These are phyloP conservation scores for Pseudofabraea citricarpa DNA, from an alignment of 2,329 filamentous ascomycete species.

Conservation along the genomic window DNA sequence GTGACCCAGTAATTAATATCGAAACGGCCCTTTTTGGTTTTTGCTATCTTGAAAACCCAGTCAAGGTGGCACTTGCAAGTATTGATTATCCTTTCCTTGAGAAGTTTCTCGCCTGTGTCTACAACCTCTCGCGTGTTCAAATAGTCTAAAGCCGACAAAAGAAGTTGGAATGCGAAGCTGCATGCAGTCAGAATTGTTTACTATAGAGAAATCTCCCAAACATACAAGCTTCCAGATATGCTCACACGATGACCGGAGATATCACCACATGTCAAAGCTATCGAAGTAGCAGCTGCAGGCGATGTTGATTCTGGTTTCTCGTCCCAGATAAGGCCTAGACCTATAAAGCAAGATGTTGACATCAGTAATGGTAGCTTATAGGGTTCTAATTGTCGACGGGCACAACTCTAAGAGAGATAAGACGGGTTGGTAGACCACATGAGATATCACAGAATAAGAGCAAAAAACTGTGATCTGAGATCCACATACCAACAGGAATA, in stretches of 20 bases:
- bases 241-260: not conserved
- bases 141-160: not conserved
- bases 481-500: not conserved
- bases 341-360: no score
- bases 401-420: no score
- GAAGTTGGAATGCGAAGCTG: not conserved
- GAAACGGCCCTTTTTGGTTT: not conserved
- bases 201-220: not conserved
- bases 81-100: not conserved
- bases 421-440: no score
- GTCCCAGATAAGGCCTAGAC: no score
- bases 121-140: not conserved
- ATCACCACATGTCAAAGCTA: not conserved
- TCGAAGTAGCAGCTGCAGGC: not conserved
- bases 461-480: no score
- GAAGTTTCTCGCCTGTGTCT: not conserved
- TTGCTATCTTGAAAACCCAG: not conserved
- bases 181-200: not conserved
- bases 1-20: not conserved
- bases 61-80: not conserved
- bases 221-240: not conserved
- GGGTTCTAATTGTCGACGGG: not conserved
- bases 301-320: no score
- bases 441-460: no score
- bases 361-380: not conserved